Conservation (phyloP, 345 rosid genomes). For the Salix viminalis region DNA sequence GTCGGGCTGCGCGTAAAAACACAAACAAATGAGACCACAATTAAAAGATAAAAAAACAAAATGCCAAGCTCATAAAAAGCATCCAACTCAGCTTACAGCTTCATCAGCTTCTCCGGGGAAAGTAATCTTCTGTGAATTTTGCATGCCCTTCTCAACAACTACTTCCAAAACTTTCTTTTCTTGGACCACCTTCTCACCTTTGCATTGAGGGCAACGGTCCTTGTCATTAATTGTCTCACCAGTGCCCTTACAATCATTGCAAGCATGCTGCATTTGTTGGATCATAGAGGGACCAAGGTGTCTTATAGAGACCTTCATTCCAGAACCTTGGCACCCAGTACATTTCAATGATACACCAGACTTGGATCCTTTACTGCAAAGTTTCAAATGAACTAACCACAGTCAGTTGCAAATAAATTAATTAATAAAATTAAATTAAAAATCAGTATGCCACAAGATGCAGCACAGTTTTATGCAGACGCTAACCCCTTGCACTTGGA, state of each 20-base stretch:
- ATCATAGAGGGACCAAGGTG: constrained; percentile 42
- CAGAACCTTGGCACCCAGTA: constrained; percentile 37
- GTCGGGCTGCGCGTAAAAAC: constrained; percentile 48
- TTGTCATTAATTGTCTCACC: constrained; percentile 39
- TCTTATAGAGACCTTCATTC: constrained; percentile 40
- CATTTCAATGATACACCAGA: constrained; percentile 39
- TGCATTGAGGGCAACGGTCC: constrained; percentile 38
- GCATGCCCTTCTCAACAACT: constrained; percentile 41
- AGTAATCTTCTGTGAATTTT: constrained; percentile 37
- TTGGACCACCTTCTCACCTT: constrained; percentile 39
- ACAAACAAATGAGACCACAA: not conserved
- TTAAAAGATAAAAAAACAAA: not conserved
- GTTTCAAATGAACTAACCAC: not conserved
- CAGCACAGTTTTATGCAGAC: not conserved
- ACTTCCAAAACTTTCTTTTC: constrained; percentile 44
- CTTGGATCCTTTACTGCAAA: constrained; percentile 35
- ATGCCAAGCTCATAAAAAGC: not conserved
- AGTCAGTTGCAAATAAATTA: not conserved
- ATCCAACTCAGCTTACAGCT: constrained; percentile 20
- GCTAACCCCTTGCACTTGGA: constrained; percentile 87
- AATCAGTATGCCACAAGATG: not conserved
- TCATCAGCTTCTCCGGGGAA: constrained; percentile 42
- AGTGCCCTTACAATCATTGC: constrained; percentile 40
- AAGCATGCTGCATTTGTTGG: constrained; percentile 44
- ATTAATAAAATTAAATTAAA: not conserved